Base-by-base conservation (phyloP, 2,329 filamentous ascomycete genomes). In the Elsinoe australis region DNA sequence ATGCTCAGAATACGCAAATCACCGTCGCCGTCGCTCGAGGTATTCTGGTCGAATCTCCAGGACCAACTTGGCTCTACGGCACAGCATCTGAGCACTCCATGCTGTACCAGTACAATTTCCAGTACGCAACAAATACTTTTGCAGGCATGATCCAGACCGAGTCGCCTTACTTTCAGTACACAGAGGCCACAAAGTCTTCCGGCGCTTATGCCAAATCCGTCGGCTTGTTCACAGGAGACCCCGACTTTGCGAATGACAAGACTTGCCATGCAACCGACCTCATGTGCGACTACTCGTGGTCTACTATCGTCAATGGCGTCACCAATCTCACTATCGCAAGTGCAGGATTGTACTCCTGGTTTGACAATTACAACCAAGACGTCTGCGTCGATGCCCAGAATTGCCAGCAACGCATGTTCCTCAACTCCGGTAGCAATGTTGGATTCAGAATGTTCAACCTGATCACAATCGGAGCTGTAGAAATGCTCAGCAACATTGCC, bases 71-170 rank as follows among this genome's bases (percentile, higher is more conserved):
- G 76, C 62, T 79, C 26, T 63, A 72, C 36, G 74, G 72, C 22
- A 73, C 71, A 3, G 68, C 68, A 1, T 71, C 69, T 19, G 75
- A 78, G 58, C 75, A 78, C 58, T 72, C 70, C 62, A 64, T 67
- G 3, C 59, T 78, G 26, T 78, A 78, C 59, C 70, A 78, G 54
- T 74, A 75, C 58, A 69, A 74, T 38, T 63, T 76, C 49, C 61
- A 69, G 52, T 63, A 64, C 29, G 73, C 75, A 1, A 56, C 64
- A 47, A 75, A 76, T 51, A 67, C 79, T 5, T 65, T 74, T 9
- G 3, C 19, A 5, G 36, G 5, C 9, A 41, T 41, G 36, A 41
- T 41, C 14, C 36, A 41, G 24, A 41, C 36, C 4, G 36, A 41
- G 21, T 24, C 17, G 19, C 18, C 36, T 5, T 41, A 41, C 19